Conservation (phyloP, 2,329 filamentous ascomycete genomes). For the Scytalidium sp. region DNA sequence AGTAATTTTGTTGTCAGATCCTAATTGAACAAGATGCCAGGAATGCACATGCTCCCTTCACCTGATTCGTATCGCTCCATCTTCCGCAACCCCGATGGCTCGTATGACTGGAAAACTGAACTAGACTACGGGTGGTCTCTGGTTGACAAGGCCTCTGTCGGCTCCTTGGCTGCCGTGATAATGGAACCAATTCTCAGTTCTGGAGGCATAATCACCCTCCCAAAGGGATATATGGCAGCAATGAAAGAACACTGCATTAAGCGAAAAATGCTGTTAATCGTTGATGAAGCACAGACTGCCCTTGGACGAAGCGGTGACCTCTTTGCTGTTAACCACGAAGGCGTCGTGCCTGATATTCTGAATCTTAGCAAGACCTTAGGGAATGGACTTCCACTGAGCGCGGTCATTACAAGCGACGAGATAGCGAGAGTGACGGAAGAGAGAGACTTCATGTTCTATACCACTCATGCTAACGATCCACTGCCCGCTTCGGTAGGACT, state of each 20-base stretch:
- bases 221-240: constrained; percentile 54
- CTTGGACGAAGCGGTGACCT: constrained; percentile 54
- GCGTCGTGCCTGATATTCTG: constrained; percentile 56
- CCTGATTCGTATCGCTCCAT: constrained; percentile 60
- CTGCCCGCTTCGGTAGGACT: constrained; percentile 56
- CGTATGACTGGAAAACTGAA: constrained; percentile 64
- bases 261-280: constrained; percentile 54
- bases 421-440: constrained; percentile 48
- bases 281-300: constrained; percentile 60
- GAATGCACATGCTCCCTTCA: constrained; percentile 54
- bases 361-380: constrained; percentile 60
- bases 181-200: constrained; percentile 58
- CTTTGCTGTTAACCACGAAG: constrained; percentile 57
- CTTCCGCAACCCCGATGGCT: constrained; percentile 56
- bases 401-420: constrained; percentile 52
- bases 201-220: constrained; percentile 59
- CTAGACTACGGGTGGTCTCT: constrained; percentile 60
- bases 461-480: constrained; percentile 62
- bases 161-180: constrained; percentile 61
- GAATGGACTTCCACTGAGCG: constrained; percentile 55
- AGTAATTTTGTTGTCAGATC: background rate
- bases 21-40: constrained; percentile 42
- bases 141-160: constrained; percentile 56
- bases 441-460: constrained; percentile 53
- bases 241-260: constrained; percentile 52